These are phyloP conservation scores for Magnolia kwangsiensis DNA, from an alignment of 164 flowering plant species.

Conservation along the genomic window DNA sequence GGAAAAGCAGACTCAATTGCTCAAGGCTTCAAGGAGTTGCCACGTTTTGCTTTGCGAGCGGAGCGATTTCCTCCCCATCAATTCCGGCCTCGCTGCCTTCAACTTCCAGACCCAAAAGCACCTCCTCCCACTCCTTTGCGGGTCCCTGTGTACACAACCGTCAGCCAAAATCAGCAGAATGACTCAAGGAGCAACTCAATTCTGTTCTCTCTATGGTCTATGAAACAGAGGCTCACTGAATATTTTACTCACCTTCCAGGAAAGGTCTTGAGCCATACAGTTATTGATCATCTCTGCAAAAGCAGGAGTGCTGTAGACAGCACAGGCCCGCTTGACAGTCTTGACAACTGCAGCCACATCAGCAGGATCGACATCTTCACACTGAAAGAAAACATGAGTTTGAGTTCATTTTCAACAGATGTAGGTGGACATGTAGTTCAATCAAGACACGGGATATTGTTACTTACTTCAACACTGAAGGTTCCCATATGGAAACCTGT, in stretches of 20 bases:
- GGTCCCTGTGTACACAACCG: slow-evolving; percentile 56
- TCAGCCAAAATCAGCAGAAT: neutral
- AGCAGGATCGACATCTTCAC: slow-evolving; percentile 64
- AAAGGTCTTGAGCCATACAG: slow-evolving; percentile 91
- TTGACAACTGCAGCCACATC: slow-evolving; percentile 60
- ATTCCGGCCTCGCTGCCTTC: slow-evolving; percentile 61
- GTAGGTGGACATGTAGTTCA: neutral
- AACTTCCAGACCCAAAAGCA: slow-evolving; percentile 59
- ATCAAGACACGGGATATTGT: neutral
- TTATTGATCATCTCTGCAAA: slow-evolving; percentile 64
- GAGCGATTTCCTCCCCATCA: slow-evolving; percentile 83
- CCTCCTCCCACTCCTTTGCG: slow-evolving; percentile 70
- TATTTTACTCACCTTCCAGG: slow-evolving; percentile 78
- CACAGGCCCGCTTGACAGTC: slow-evolving; percentile 55
- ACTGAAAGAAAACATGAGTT: slow-evolving; percentile 34
- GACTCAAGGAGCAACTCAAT: neutral
- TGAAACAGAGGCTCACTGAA: neutral
- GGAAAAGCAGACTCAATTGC: neutral
- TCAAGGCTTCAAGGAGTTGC: slow-evolving; percentile 64
- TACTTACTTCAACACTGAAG: slow-evolving; percentile 74
- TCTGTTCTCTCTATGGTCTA: neutral
- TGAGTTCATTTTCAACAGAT: neutral
- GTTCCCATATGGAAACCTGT: slow-evolving; percentile 95
- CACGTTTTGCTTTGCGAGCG: slow-evolving; percentile 81
- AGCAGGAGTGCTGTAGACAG: slow-evolving; percentile 58